These are phyloP conservation scores for Lachancea mirantina DNA, from an alignment of 805 yeast species.

Conservation along the genomic window DNA sequence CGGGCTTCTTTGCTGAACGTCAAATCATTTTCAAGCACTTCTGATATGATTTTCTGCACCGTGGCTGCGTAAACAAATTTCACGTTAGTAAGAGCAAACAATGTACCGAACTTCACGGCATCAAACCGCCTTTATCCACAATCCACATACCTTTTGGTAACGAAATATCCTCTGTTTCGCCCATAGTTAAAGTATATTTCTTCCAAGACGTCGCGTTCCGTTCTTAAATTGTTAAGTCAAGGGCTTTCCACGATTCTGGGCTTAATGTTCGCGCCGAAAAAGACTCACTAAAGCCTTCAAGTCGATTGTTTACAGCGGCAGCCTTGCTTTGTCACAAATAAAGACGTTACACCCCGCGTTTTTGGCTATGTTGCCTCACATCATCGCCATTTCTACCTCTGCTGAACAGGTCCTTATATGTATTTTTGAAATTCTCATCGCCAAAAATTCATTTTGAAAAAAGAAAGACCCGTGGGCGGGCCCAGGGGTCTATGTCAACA, in stretches of 20 bases:
- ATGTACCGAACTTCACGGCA: too few species aligned
- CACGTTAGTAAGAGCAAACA: too few species aligned
- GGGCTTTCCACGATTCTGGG: too few species aligned
- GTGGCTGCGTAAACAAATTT: conserved; percentile 53
- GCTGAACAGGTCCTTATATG: conserved; percentile 1
- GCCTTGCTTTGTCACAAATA: too few species aligned
- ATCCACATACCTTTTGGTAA: conserved; percentile 39
- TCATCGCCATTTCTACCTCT: neutral
- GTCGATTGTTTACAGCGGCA: too few species aligned
- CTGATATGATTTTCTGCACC: conserved; percentile 88
- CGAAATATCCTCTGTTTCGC: conserved; percentile 35
- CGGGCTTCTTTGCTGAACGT: conserved; percentile 89
- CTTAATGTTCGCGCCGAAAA: too few species aligned
- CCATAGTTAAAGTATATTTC: conserved; percentile 3
- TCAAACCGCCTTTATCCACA: neutral
- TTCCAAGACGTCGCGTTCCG: too few species aligned
- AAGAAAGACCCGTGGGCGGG: too few species aligned
- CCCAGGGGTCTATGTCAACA: too few species aligned
- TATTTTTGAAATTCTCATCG: conserved; percentile 2
- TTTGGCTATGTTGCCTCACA: neutral
- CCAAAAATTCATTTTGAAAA: neutral
- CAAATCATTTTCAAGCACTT: conserved; percentile 80
- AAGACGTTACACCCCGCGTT: neutral
- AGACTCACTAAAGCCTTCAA: too few species aligned
- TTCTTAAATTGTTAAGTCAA: too few species aligned